These are phyloP conservation scores for Scutellaria galericulata DNA, from an alignment of 257 asterid genomes.

Conservation along the genomic window DNA sequence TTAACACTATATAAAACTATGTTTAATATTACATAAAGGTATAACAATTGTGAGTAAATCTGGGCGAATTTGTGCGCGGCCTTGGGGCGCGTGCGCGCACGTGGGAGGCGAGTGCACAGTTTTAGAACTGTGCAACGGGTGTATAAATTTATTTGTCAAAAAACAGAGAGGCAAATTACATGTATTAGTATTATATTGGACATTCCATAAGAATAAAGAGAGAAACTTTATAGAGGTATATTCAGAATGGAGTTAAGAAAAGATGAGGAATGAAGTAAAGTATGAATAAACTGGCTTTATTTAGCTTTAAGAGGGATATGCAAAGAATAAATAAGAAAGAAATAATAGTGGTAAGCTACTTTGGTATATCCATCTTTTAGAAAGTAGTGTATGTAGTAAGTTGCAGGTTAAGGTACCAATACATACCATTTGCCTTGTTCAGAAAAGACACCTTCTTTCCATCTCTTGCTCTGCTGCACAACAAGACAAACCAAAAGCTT, in stretches of 20 bases:
- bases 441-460: slow-evolving; percentile 46
- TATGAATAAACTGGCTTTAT: slow-evolving; percentile 35
- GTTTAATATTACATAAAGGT: no score
- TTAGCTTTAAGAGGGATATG: slow-evolving; percentile 44
- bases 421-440: slow-evolving; percentile 61
- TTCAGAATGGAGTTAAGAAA: slow-evolving; percentile 38
- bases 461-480: slow-evolving; percentile 53
- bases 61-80: no score
- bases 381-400: slow-evolving; percentile 51
- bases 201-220: not conserved
- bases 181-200: no score
- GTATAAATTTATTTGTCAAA: no score
- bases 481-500: slow-evolving; percentile 70
- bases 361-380: slow-evolving; percentile 70
- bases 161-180: not conserved
- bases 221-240: slow-evolving; percentile 45
- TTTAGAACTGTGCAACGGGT: no score
- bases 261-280: slow-evolving; percentile 35
- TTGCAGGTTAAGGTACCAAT: slow-evolving; percentile 60
- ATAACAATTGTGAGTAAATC: no score
- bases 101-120: no score
- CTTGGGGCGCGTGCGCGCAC: no score
- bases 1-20: no score
- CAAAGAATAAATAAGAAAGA: slow-evolving; percentile 47
- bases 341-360: slow-evolving; percentile 34